These are phyloP conservation scores for Talaromyces islandicus DNA, from an alignment of 2,329 filamentous ascomycete genomes.

Conservation along the genomic window DNA sequence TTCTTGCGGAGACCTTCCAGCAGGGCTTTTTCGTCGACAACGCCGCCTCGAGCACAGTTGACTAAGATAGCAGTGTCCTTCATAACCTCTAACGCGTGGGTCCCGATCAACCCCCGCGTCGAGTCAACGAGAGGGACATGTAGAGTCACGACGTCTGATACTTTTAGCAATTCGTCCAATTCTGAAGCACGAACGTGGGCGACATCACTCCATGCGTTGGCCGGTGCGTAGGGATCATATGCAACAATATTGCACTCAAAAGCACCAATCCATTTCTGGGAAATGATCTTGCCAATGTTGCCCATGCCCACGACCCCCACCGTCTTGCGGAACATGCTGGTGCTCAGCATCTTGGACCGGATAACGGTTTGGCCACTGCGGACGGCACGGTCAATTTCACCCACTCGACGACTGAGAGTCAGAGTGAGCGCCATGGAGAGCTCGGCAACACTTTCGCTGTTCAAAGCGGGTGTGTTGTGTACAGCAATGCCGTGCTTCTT, in stretches of 20 bases:
- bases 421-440: conserved; percentile 26
- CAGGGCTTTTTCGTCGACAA: conserved; percentile 30
- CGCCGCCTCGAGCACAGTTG: conserved; percentile 31
- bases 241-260: conserved; percentile 24
- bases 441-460: conserved; percentile 30
- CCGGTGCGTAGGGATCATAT: conserved; percentile 26
- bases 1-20: conserved; percentile 20
- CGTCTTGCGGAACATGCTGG: conserved; percentile 25
- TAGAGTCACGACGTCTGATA: conserved; percentile 19
- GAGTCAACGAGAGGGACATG: conserved; percentile 25
- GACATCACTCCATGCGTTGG: conserved; percentile 21
- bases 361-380: conserved; percentile 17
- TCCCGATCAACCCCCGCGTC: conserved; percentile 25
- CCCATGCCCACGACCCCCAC: conserved; percentile 36
- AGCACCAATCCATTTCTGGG: conserved; percentile 28
- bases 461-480: conserved; percentile 20
- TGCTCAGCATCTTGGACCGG: conserved; percentile 20
- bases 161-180: not conserved
- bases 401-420: conserved; percentile 23
- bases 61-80: conserved; percentile 29
- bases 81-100: conserved; percentile 24
- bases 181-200: not conserved
- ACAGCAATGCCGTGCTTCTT: conserved; percentile 16
- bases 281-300: conserved; percentile 28
- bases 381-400: conserved; percentile 22